Percentiles rank a stretch among this genome's conserved stretches.
Evolutionary conservation across 1,284 basidiomycete species (phyloP).

Genomic region (Ustilago bromivora): DNA sequence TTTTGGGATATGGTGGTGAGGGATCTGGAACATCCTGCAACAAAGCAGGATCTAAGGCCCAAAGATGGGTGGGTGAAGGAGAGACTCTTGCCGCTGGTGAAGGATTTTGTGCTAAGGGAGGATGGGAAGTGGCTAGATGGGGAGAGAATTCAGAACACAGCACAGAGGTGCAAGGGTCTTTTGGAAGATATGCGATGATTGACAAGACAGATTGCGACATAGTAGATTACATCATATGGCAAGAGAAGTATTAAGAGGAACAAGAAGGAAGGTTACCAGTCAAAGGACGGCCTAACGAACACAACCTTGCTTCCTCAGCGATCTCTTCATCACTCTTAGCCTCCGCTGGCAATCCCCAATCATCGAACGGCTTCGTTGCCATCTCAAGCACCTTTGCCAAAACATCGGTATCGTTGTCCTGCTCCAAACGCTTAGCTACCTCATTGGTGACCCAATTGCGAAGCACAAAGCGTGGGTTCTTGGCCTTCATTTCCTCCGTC

Average conservation of each 20-base stretch:
- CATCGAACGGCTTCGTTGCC: slow-evolving; percentile 59
- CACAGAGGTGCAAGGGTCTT: slow-evolving; percentile 11
- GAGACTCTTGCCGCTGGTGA: slow-evolving; percentile 17
- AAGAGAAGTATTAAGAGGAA: slow-evolving; percentile 44
- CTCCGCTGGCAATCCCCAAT: slow-evolving; percentile 43
- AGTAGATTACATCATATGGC: background rate
- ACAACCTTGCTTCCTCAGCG: slow-evolving; percentile 74
- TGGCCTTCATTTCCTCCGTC: slow-evolving; percentile 38
- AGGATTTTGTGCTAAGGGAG: slow-evolving; percentile 18
- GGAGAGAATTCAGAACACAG: slow-evolving; percentile 10
- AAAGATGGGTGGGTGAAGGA: slow-evolving; percentile 15
- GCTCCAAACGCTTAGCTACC: slow-evolving; percentile 58
- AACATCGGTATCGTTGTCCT: slow-evolving; percentile 59
- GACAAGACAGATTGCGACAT: background rate
- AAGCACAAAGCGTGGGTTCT: slow-evolving; percentile 64
- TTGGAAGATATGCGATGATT: slow-evolving; percentile 9
- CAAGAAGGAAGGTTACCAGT: slow-evolving; percentile 60
- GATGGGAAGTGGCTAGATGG: slow-evolving; percentile 24
- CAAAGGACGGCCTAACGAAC: slow-evolving; percentile 55
- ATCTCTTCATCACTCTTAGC: slow-evolving; percentile 71
- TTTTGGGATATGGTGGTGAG: slow-evolving; percentile 63
- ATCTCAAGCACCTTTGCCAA: slow-evolving; percentile 60
- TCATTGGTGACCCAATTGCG: slow-evolving; percentile 68
- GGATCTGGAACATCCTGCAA: slow-evolving; percentile 36
- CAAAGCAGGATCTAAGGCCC: slow-evolving; percentile 14